A percentile compares a stretch with the other conserved stretches of the same genome.
These are phyloP conservation scores for Spizellomyces sp. DNA, from an alignment of 192 early-diverging fungal species.

Conservation along the genomic window DNA sequence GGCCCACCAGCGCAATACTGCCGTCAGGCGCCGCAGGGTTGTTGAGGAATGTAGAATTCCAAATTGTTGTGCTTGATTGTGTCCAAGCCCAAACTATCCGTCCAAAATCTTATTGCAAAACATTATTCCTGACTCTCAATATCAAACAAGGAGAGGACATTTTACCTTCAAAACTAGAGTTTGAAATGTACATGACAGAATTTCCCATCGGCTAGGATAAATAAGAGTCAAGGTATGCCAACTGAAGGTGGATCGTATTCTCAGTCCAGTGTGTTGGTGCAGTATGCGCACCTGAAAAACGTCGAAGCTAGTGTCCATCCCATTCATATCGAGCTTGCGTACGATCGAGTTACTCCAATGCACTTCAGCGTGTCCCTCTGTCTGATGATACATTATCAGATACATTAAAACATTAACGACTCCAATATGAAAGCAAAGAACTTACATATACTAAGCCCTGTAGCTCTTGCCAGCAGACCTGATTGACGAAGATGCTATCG, in stretches of 20 bases:
- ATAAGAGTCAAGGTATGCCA: too few species aligned
- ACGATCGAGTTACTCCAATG: neutral
- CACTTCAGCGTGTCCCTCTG: neutral
- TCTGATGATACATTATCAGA: neutral
- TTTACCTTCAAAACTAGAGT: neutral
- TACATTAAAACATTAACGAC: neutral
- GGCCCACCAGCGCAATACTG: neutral
- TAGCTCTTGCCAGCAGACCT: neutral
- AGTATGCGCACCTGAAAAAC: neutral
- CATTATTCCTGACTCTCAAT: neutral
- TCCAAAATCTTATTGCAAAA: neutral
- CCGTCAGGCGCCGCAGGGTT: neutral
- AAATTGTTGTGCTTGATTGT: neutral
- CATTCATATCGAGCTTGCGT: neutral
- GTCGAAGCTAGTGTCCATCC: neutral
- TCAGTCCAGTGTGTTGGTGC: neutral
- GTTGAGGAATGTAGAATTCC: neutral
- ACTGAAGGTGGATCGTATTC: neutral
- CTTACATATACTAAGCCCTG: neutral
- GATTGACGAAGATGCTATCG: neutral
- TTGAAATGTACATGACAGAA: neutral
- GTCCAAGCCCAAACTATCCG: neutral
- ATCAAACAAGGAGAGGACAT: neutral
- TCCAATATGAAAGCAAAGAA: neutral
- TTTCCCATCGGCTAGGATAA: neutral